Base-by-base conservation (phyloP, 768 basidiomycete genomes). In the Inosperma sp. region DNA sequence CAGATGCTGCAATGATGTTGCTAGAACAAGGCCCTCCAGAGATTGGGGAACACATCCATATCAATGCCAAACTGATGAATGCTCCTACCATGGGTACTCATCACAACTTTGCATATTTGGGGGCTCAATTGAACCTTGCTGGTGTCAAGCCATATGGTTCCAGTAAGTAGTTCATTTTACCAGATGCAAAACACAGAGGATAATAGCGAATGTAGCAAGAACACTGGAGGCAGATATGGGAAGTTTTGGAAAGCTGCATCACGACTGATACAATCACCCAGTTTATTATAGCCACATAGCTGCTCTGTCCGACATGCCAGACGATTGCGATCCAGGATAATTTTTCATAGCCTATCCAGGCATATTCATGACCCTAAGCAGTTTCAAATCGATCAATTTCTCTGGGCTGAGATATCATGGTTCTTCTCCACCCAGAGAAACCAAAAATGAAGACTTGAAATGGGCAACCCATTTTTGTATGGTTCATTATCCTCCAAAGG, bases 281-380 rank as follows among this genome's bases (percentile, higher is more conserved):
- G 31, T 19, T 7, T 35, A 45, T 19, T 51, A 23, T 22, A 23
- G 30, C 10, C 17, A 16, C 31, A 45, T 51, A 30, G 12, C n/a
- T 8, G 4, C 34, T 1, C 12, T 51, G 5, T 51, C 50, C 1
- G 33, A 51, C 12, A 31, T 43, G 1, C 40, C 50, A 1, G 22
- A 44, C 8, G 27, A 16, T 1, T 51, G 19, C 10, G 30, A 51
- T 16, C 33, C 50, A 3, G 50, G 41, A 2, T 30, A 22, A 2
- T 51, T 51, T 8, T 51, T 51, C 21, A 43, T 51, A 8, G 21
- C 36, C 3, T 22, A 26, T 17, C 41, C 50, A 4, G 41, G 42
- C 7, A 41, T 51, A 3, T 51, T 43, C 25, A 17, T 51, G 5
- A 44, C 41, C 1, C 26, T 42, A 2, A 23, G 16, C 1, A 51